Evolutionary conservation across 495 filamentous ascomycete genomes (phyloP), one percentile per base, ranked within the genome.

Genomic region (Hyaloscypha variabilis): DNA sequence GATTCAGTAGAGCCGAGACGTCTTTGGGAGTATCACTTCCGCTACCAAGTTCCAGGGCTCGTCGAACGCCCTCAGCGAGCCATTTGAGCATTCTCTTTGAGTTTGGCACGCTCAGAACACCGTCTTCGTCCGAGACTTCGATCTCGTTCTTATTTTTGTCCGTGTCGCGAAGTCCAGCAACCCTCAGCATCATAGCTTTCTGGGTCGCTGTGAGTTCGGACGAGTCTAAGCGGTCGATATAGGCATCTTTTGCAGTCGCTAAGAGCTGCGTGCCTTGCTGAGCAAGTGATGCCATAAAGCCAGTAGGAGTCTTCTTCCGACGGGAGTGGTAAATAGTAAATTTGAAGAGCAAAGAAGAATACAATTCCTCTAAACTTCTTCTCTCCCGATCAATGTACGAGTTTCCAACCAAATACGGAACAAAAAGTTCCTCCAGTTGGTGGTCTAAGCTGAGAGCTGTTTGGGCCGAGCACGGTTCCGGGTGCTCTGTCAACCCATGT

Each of bases 41-140:
- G 25, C 90, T 90, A 36, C 90, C 91, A 50, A 99, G 82, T 73
- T 99, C 96, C 31, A 99, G 82, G 0, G 91, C 91, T 67, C 96
- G 82, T n/a, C 94, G 91, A 58, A 99, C 94, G 60, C 90, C 93
- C 78, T 99, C 96, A 30, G 96, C 95, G 29, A 99, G 82, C 96
- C 96, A 99, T 70, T 91, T 96, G 34, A 99, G 83, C 93, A 99
- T 98, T 56, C 95, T 85, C 76, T 98, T 98, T 25, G 93, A 89
- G 72, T 88, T 91, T n/a, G 88, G 82, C 17, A 97, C 84, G 65
- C 87, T 93, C 5, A 97, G 82, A 62, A 87, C 78, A 31, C 96
- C 96, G 68, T 99, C 93, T 70, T 91, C 86, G 64, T 98, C 95
- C 0, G 89, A 88, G 31, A 97, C 88, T 73, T 94, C 93, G 69